Evolutionary conservation across 2,329 filamentous ascomycete genomes (phyloP).

Genomic region (Zasmidium angulare): DNA sequence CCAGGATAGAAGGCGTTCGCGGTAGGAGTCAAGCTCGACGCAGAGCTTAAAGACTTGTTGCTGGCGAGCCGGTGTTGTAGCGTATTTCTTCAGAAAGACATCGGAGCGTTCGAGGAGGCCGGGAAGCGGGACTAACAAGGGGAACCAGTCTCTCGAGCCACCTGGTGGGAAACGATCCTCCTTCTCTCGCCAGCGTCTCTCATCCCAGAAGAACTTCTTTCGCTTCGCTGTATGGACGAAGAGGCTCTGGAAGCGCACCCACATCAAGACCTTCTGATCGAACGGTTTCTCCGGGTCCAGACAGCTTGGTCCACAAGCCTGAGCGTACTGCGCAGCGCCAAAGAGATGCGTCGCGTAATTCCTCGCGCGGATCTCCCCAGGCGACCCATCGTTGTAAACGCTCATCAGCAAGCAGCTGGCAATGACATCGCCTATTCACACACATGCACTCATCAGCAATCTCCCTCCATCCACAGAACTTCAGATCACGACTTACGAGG

Average conservation of each 20-base stretch:
- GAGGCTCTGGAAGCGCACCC: constrained; percentile 11
- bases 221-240: constrained; percentile 11
- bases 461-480: too few species aligned
- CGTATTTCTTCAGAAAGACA: background rate
- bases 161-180: constrained; percentile 8
- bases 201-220: constrained; percentile 11
- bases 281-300: constrained; percentile 10
- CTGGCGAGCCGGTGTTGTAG: background rate
- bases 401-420: constrained; percentile 14
- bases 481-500: background rate
- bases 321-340: constrained; percentile 14
- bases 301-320: constrained; percentile 11
- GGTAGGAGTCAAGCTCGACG: constrained; percentile 2
- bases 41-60: constrained; percentile 1
- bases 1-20: constrained; percentile 12
- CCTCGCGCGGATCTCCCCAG: constrained; percentile 1
- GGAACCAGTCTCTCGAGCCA: constrained; percentile 12
- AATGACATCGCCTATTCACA: constrained; percentile 5
- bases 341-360: constrained; percentile 15
- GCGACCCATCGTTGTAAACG: constrained; percentile 12
- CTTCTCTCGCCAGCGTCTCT: constrained; percentile 7
- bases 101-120: constrained; percentile 11
- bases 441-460: too few species aligned
- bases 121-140: constrained; percentile 9
- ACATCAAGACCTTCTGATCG: constrained; percentile 14